Evolutionary conservation across 2,329 filamentous ascomycete genomes (phyloP), one percentile per base, ranked within the genome.

Genomic region (Sarocladium strictum): DNA sequence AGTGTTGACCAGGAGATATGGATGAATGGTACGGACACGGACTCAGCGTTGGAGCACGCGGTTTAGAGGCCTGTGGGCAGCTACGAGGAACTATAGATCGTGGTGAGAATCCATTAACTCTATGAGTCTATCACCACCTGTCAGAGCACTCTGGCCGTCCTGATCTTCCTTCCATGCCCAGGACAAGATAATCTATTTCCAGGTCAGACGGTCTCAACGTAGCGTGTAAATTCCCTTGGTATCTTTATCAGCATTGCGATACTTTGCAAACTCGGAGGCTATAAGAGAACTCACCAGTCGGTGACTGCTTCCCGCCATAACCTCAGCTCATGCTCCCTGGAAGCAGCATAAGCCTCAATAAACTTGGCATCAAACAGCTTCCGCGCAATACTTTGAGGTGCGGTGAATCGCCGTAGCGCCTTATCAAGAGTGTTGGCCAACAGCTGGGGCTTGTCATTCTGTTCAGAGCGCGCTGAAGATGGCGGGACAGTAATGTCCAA

Each of bases 221-320:
- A 38, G 7, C 35, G 35, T 10, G 35, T 38, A 15, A 38, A 38
- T 19, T 38, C 35, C 35, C 35, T 38, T 7, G 6, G 17, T 38
- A n/a, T 10, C 6, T 38, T 7, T n/a, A 15, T 38, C 6, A 38
- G 35, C n/a, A 38, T 10, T 10, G n/a, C 6, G 35, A 6, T 6
- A 38, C 6, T 17, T 15, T 33, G 12, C 45, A 47, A 47, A 26
- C 41, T 45, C 41, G 27, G 19, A 26, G 24, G 29, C 14, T 5
- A 21, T 37, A 32, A 23, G 33, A 53, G 80, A 53, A n/a, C 35
- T 69, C 76, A 87, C 86, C 86, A 89, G 67, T 89, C 86, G 23
- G 86, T 89, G 11, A 89, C 85, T n/a, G 86, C 86, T 64, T 89
- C 86, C 61, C 89, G 84, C 85, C 85, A 90, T 29, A 89, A 67